Percentiles rank a stretch among this genome's conserved stretches.
Conservation (phyloP, 78 protist genomes). For the Planoprotostelium fungivorum region DNA sequence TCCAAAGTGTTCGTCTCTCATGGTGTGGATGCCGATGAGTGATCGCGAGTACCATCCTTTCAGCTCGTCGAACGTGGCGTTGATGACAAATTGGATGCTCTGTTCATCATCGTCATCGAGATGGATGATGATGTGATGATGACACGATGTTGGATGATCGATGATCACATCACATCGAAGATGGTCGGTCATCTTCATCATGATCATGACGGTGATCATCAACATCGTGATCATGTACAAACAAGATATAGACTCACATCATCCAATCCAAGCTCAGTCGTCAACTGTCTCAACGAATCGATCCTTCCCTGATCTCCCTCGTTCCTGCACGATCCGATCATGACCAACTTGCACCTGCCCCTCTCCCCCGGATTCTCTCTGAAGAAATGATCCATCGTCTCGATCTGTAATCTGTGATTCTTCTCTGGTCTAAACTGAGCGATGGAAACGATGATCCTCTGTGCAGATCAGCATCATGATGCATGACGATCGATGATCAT, state of each 20-base stretch:
- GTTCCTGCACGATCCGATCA: conserved; percentile 78
- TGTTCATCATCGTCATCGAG: background rate
- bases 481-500: background rate
- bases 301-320: conserved; percentile 71
- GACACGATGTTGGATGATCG: too few relatives aligned
- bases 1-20: conserved; percentile 94
- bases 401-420: conserved; percentile 75
- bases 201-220: too few relatives aligned
- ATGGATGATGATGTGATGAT: too few relatives aligned
- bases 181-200: too few relatives aligned
- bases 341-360: conserved; percentile 22
- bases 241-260: background rate
- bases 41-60: conserved; percentile 22
- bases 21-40: conserved; percentile 86
- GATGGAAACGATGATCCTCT: conserved; percentile 60
- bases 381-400: conserved; percentile 38
- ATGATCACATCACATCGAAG: too few relatives aligned
- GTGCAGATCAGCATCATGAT: background rate
- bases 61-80: conserved; percentile 11
- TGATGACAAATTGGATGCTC: conserved; percentile 14
- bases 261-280: conserved; percentile 18
- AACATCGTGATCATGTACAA: background rate
- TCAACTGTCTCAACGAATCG: conserved; percentile 11
- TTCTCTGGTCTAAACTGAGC: conserved; percentile 93
- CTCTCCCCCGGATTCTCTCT: conserved; percentile 27